A percentile compares a stretch with the other conserved stretches of the same genome.
phyloP scores from a whole-genome alignment of 2,329 filamentous ascomycete genomes.

The Neofusicoccum sp. region DNA sequence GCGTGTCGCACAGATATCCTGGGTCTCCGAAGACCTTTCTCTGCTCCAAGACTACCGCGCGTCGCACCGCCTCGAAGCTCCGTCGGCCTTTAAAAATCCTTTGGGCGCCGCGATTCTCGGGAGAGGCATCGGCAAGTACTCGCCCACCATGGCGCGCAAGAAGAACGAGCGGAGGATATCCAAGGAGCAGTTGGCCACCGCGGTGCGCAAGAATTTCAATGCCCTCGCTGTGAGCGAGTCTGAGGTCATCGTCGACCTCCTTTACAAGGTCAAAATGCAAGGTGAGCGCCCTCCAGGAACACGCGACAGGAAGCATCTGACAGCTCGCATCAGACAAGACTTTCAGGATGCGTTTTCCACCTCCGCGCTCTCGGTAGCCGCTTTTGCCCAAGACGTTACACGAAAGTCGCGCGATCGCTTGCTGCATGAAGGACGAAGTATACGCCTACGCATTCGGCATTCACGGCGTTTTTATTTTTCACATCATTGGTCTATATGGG shows the following conservation, averaged over 20 bases:
- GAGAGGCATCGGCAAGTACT: constrained; percentile 67
- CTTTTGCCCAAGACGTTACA: constrained; percentile 34
- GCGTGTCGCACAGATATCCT: constrained; percentile 56
- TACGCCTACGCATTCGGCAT: constrained; percentile 4
- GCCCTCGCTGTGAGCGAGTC: constrained; percentile 76
- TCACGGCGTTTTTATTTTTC: constrained; percentile 1
- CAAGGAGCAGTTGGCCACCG: constrained; percentile 71
- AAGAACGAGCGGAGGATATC: constrained; percentile 67
- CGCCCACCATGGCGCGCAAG: constrained; percentile 73
- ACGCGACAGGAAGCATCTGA: not conserved
- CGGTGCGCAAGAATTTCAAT: constrained; percentile 83
- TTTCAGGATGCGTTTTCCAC: constrained; percentile 49
- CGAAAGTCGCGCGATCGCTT: constrained; percentile 33
- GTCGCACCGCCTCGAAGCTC: constrained; percentile 70
- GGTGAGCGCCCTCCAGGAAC: constrained; percentile 41
- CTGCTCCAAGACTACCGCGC: constrained; percentile 76
- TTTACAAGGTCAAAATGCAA: constrained; percentile 69
- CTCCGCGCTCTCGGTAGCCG: constrained; percentile 28
- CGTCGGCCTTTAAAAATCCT: constrained; percentile 65
- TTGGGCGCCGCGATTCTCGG: constrained; percentile 54
- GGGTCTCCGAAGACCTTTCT: constrained; percentile 67
- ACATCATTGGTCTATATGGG: constrained; percentile 1
- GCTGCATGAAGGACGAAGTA: not conserved
- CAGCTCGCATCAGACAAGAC: constrained; percentile 44
- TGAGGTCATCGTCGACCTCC: constrained; percentile 78